Base-by-base conservation (phyloP, 2,329 filamentous ascomycete species). In the Malbranchea cinnamomea region DNA sequence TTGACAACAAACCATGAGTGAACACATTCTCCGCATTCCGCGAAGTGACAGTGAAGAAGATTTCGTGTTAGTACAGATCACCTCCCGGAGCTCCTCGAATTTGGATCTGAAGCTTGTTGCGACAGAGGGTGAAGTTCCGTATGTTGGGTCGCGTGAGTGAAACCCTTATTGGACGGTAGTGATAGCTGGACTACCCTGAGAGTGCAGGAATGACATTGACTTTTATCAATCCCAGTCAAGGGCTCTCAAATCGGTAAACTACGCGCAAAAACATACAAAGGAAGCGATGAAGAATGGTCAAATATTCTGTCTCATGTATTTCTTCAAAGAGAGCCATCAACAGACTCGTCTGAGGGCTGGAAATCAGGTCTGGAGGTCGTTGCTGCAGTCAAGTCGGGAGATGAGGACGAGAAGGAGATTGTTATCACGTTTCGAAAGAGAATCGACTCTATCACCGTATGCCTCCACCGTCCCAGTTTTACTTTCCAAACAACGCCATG, bases 51-150 rank as follows among this genome's bases (percentile, higher is more conserved):
- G 52, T 12, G 40, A 42, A 10, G 43, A 44, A 12, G 44, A 46
- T 8, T 57, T 51, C 40, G 53, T 73, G 13, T 54, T 75, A 10
- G 44, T 73, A 18, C 57, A 68, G 39, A 58, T 70, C 33, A 47
- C 52, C 27, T 52, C 37, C 12, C 37, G 44, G 8, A 47, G 50
- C n/a, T 39, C 47, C 31, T 35, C 49, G 36, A 38, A 50, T 3
- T 52, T 74, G 6, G 67, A 74, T 41, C 45, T 74, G 21, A 60
- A 60, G 31, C 53, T 76, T 16, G 53, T 65, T 7, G 71, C 64
- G 14, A 74, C 69, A 15, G 70, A 76, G 45, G 65, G 66, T 26
- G 63, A 70, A 37, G 54, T 52, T 32, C 61, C 68, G 8, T 75
- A 67, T 47, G 53, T 58, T 13, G 51, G 53, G 5, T 55, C 54